Base-by-base conservation (phyloP, 1,284 basidiomycete species). In the Thelephora terrestris region DNA sequence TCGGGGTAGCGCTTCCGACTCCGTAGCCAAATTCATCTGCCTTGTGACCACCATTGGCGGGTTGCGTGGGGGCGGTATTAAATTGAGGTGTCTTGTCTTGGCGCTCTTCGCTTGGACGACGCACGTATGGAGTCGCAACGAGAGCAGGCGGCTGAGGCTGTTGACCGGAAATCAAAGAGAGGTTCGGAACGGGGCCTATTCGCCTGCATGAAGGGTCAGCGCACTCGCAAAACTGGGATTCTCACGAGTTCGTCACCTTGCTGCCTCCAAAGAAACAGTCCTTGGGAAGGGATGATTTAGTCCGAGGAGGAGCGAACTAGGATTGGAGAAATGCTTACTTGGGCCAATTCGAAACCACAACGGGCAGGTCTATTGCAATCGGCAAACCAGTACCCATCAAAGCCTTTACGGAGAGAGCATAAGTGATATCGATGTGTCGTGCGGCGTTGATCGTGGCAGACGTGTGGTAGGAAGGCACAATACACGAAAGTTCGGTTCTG, bases 271-370 rank as follows among this genome's bases (percentile, higher is more conserved):
- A 1, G 83, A 85, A 5, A 82, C 79, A 45, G 66, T 66, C 55
- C 82, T 85, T 48, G 37, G 45, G 7, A 10, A 49, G 29, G 45
- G n/a, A 39, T 47, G 45, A 39, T 40, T 10, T 40, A 52, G 35
- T 35, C 27, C 46, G 38, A 40, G 37, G 25, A 5, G 43, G 18
- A 32, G n/a, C n/a, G n/a, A 24, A 53, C 53, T 16, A 50, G 39
- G 21, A n/a, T 49, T 16, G 20, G 36, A 44, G n/a, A 14, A 62
- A 32, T 12, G 9, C 74, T 43, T 53, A 81, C 84, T 79, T 75
- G 53, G 82, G 82, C 85, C 85, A 88, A 56, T 88, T 89, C 2
- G 87, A 87, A 32, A 90, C 71, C 43, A 86, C 78, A 7, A 89
- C 73, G 18, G 86, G 83, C 37, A 93, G 66, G 43, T 85, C 81